phyloP scores from a whole-genome alignment of 2,329 filamentous ascomycete genomes.

The Oidium heveae region DNA sequence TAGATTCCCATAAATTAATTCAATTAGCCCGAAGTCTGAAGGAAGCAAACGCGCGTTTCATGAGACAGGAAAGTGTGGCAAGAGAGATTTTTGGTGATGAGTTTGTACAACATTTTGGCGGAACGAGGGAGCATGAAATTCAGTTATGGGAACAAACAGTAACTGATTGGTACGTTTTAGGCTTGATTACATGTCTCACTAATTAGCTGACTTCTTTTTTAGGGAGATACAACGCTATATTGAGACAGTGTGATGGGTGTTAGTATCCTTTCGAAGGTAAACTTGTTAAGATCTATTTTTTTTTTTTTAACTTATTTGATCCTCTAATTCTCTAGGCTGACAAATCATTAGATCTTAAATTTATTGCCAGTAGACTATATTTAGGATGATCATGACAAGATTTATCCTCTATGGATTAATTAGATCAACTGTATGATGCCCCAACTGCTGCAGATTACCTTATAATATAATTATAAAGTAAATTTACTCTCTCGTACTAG shows the following conservation, averaged over 20 bases:
- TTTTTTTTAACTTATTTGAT: no score
- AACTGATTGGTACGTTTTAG: conserved; percentile 57
- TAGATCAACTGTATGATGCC: no score
- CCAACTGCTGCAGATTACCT: no score
- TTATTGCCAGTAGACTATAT: no score
- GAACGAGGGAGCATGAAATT: conserved; percentile 78
- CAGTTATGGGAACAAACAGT: conserved; percentile 85
- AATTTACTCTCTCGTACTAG: no score
- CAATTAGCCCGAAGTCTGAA: conserved; percentile 63
- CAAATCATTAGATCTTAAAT: no score
- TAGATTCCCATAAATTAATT: conserved; percentile 41
- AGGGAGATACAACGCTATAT: conserved; percentile 61
- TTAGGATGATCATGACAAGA: no score
- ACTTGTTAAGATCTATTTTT: no score
- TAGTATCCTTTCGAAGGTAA: not conserved
- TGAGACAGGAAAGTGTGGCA: conserved; percentile 57
- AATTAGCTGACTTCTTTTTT: conserved; percentile 5
- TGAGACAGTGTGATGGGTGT: conserved; percentile 25
- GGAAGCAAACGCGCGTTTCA: conserved; percentile 63
- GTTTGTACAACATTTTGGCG: conserved; percentile 88
- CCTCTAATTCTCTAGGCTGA: no score
- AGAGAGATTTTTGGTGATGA: conserved; percentile 80
- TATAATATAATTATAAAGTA: no score
- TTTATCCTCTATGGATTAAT: no score
- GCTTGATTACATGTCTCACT: not conserved